Conservation (phyloP, 208 protist species). For the Trichomonas vaginalis region DNA sequence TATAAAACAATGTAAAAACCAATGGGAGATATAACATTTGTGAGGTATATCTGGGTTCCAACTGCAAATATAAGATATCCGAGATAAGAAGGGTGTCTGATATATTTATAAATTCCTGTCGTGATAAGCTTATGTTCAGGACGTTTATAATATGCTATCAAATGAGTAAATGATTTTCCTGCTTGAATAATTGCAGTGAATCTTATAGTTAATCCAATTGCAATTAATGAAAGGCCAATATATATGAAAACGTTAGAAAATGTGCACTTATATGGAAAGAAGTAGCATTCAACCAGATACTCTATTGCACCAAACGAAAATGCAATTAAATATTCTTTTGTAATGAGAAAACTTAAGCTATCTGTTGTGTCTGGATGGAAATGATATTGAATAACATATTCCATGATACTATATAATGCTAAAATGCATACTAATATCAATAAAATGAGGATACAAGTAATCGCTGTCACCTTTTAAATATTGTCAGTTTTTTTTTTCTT, state of each 20-base stretch:
- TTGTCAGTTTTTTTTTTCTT: no score
- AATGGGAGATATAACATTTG: slow-evolving; percentile 6
- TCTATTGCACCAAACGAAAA: neutral
- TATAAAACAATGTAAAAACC: slow-evolving; percentile 11
- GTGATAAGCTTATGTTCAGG: neutral
- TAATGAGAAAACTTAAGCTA: neutral
- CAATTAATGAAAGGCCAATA: neutral
- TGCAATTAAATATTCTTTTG: neutral
- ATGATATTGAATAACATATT: neutral
- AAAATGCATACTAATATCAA: neutral
- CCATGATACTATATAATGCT: neutral
- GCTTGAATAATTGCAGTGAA: slow-evolving; percentile 12
- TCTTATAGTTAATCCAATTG: neutral
- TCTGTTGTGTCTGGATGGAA: neutral
- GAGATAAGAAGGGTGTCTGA: slow-evolving; percentile 23
- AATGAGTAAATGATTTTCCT: slow-evolving; percentile 20
- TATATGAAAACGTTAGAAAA: neutral
- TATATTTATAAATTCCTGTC: slow-evolving; percentile 22
- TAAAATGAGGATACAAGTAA: no score
- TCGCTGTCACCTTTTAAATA: no score
- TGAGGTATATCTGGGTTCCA: slow-evolving; percentile 16
- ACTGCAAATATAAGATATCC: slow-evolving; percentile 17
- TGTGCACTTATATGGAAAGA: neutral
- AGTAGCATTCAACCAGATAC: neutral
- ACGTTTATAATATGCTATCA: neutral